phyloP scores from a whole-genome alignment of 2,329 filamentous ascomycete species.

The Catunica adiposa region DNA sequence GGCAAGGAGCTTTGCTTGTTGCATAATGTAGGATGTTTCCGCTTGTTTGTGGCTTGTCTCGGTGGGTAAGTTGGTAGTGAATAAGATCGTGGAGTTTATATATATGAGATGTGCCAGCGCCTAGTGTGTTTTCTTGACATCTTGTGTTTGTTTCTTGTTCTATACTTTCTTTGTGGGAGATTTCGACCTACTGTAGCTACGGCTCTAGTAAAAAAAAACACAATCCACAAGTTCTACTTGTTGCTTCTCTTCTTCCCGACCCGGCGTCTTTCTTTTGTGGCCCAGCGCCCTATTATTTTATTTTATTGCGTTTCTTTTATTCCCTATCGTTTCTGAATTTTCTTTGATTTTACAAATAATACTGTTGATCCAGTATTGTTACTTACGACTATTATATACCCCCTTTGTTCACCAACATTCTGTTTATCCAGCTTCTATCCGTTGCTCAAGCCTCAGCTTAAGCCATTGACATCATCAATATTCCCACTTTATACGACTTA shows the following conservation, averaged over 20 bases:
- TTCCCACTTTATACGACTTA: background rate
- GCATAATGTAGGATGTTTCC: background rate
- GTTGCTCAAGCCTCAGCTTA: background rate
- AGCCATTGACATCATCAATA: background rate
- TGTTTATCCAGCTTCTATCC: background rate
- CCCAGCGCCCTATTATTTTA: background rate
- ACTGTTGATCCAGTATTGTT: background rate
- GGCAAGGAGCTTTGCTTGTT: background rate
- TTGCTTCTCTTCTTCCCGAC: background rate
- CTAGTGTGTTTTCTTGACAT: background rate
- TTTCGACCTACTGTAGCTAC: background rate
- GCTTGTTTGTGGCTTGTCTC: background rate
- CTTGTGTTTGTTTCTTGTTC: background rate
- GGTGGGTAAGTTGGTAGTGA: background rate
- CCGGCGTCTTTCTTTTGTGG: constrained; percentile 5
- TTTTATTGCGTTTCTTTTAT: background rate
- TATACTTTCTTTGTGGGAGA: constrained; percentile 6
- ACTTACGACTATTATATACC: background rate
- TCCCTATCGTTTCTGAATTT: background rate
- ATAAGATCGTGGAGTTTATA: background rate
- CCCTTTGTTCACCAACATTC: background rate
- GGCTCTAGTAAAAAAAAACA: background rate
- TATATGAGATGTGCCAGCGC: background rate
- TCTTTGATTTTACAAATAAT: background rate
- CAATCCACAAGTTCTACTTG: background rate